Conservation (phyloP, 176 grass and related monocot genomes). For the Phoenix dactylifera region DNA sequence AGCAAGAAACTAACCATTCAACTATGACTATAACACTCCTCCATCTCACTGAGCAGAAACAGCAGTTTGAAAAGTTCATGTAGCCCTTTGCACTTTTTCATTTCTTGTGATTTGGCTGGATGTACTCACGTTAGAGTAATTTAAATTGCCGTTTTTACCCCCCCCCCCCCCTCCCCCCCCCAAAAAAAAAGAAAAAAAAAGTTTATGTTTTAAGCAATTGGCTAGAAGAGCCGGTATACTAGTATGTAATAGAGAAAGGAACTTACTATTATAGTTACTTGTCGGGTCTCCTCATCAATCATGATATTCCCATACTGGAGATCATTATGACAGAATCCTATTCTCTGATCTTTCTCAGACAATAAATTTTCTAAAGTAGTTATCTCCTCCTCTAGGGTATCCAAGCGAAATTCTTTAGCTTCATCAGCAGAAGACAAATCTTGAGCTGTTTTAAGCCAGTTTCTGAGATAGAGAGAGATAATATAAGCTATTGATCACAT, state of each 20-base stretch:
- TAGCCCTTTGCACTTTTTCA: no score
- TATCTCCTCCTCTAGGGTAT: constrained; percentile 57
- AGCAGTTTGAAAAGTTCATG: no score
- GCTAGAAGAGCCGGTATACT: no score
- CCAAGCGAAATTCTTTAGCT: constrained; percentile 46
- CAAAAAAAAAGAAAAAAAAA: no score
- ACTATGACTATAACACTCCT: no score
- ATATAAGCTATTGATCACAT: constrained; percentile 3
- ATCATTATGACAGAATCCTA: constrained; percentile 86
- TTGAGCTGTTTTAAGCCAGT: constrained; percentile 54
- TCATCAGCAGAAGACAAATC: constrained; percentile 48
- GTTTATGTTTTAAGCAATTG: no score
- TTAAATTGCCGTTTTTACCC: no score
- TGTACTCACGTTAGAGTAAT: no score
- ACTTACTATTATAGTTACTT: constrained; percentile 86
- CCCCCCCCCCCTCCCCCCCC: no score
- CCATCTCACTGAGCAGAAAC: no score
- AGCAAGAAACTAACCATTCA: no score
- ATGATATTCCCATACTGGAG: constrained; percentile 85
- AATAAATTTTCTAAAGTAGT: constrained; percentile 45
- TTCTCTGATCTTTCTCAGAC: constrained; percentile 23
- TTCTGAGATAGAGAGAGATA: constrained; percentile 30
- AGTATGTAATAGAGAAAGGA: constrained; percentile 4
- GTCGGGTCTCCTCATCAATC: constrained; percentile 80
- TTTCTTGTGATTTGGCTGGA: no score